Conservation (phyloP, 2,329 filamentous ascomycete species). For the Cryphonectria parasitica region DNA sequence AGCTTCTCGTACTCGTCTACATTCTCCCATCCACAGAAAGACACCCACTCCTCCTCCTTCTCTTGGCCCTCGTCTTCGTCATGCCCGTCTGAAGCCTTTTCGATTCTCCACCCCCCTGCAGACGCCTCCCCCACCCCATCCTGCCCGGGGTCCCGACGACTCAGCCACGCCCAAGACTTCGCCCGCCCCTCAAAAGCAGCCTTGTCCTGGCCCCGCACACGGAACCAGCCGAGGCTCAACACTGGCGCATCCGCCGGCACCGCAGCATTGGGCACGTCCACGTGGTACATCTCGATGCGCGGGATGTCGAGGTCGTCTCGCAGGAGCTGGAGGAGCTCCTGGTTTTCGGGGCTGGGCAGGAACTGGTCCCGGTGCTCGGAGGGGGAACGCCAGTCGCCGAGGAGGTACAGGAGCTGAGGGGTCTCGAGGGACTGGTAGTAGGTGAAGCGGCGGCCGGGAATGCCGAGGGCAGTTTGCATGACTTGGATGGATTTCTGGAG, state of each 20-base stretch:
- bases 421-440: slow-evolving; percentile 8
- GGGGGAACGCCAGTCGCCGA: slow-evolving; percentile 14
- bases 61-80: not conserved
- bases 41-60: slow-evolving; percentile 1
- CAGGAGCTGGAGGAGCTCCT: slow-evolving; percentile 7
- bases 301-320: not conserved
- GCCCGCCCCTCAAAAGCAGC: not conserved
- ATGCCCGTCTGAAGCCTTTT: not conserved
- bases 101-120: slow-evolving; percentile 11
- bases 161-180: not conserved
- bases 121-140: not conserved
- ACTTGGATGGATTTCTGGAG: slow-evolving; percentile 3
- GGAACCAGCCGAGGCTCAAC: slow-evolving; percentile 4
- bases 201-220: not conserved
- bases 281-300: slow-evolving; percentile 11
- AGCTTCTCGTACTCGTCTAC: not conserved
- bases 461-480: slow-evolving; percentile 13
- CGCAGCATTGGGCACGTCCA: slow-evolving; percentile 4
- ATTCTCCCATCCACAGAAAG: not conserved
- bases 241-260: not conserved
- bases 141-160: not conserved
- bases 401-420: not conserved
- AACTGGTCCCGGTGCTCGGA: slow-evolving; percentile 14
- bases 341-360: slow-evolving; percentile 14
- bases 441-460: slow-evolving; percentile 2